Percentiles rank a stretch among this genome's conserved stretches.
Conservation (phyloP, 192 early-diverging fungal species). For the Pilaira anomala region DNA sequence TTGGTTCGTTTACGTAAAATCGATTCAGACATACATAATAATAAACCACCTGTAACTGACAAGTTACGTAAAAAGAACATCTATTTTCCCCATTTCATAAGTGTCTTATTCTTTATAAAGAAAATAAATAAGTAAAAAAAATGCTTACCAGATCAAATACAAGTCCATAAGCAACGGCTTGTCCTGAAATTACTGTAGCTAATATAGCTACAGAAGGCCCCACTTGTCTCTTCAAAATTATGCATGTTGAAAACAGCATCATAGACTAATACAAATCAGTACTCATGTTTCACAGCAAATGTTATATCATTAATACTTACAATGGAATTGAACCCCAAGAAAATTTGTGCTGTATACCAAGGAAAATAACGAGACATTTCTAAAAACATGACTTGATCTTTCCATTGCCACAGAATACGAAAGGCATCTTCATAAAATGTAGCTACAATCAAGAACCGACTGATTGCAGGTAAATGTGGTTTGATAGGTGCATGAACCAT, state of each 20-base stretch:
- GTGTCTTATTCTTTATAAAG: background rate
- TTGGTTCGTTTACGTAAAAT: slow-evolving; percentile 46
- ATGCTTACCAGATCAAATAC: slow-evolving; percentile 69
- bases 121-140: background rate
- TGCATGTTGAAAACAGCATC: slow-evolving; percentile 72
- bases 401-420: slow-evolving; percentile 84
- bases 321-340: slow-evolving; percentile 76
- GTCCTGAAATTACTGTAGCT: slow-evolving; percentile 73
- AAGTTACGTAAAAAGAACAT: slow-evolving; percentile 86
- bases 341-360: slow-evolving; percentile 72
- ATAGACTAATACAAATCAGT: slow-evolving; percentile 47
- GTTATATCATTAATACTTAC: too few relatives aligned
- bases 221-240: slow-evolving; percentile 75
- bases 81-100: background rate
- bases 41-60: slow-evolving; percentile 85
- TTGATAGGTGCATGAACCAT: slow-evolving; percentile 71
- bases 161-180: slow-evolving; percentile 90
- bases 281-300: too few relatives aligned
- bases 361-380: slow-evolving; percentile 77
- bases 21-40: slow-evolving; percentile 88
- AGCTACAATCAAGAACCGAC: slow-evolving; percentile 87
- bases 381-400: slow-evolving; percentile 84
- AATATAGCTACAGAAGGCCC: slow-evolving; percentile 78
- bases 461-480: slow-evolving; percentile 84
- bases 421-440: slow-evolving; percentile 93